A percentile compares a stretch with the other conserved stretches of the same genome.
phyloP scores from a whole-genome alignment of 225 moss, liverwort and hornwort species.

The Pleurozium schreberi region DNA sequence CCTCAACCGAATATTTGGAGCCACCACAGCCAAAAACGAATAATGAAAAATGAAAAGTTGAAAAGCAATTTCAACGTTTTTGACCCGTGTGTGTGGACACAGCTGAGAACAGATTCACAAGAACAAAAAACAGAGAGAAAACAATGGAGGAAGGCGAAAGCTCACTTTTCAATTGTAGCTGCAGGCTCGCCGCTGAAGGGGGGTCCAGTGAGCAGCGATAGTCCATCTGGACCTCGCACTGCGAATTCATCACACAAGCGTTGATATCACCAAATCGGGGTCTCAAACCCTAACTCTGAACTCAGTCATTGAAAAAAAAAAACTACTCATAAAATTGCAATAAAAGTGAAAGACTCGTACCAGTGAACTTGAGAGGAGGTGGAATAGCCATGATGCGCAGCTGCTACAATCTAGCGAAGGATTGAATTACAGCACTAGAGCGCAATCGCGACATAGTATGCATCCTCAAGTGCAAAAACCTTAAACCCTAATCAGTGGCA shows the following conservation, averaged over 20 bases:
- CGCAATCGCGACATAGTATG: neutral
- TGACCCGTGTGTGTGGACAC: neutral
- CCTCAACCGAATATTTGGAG: neutral
- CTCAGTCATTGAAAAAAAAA: neutral
- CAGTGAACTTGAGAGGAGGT: slow-evolving; percentile 38
- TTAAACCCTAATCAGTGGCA: neutral
- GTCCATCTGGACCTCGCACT: slow-evolving; percentile 72
- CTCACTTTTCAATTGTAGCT: slow-evolving; percentile 62
- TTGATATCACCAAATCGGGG: neutral
- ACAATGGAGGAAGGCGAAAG: neutral
- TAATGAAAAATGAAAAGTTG: neutral
- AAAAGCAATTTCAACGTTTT: no score
- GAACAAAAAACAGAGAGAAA: no score
- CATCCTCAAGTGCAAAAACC: neutral
- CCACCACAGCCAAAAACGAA: neutral
- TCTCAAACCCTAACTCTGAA: neutral
- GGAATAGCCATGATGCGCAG: slow-evolving; percentile 15
- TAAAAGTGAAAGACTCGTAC: neutral
- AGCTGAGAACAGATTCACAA: neutral
- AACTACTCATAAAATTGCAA: neutral
- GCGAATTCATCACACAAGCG: neutral
- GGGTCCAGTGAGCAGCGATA: slow-evolving; percentile 66
- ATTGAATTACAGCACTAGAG: neutral
- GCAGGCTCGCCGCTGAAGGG: slow-evolving; percentile 48
- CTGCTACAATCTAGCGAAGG: neutral